Conservation (phyloP, 305 asterid species). For the Fraxinus xanthoxyloides region DNA sequence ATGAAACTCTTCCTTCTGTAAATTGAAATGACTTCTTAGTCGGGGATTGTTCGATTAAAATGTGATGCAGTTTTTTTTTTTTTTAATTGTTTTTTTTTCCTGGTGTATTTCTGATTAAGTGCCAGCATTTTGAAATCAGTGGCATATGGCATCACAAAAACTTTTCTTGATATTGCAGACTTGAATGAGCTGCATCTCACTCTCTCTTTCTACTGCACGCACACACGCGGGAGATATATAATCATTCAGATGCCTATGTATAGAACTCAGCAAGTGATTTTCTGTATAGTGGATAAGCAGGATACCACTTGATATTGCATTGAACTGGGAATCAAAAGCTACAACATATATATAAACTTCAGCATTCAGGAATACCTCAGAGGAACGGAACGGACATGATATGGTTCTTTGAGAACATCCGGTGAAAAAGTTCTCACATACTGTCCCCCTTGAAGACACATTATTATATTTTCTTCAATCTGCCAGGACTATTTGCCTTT, state of each 20-base stretch:
- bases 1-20: not conserved
- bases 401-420: not conserved
- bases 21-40: not conserved
- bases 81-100: not conserved
- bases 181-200: not conserved
- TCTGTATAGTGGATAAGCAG: constrained; percentile 5
- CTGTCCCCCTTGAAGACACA: constrained; percentile 4
- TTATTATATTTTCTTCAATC: constrained; percentile 33
- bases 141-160: not conserved
- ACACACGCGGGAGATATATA: too few species aligned
- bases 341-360: constrained; percentile 25
- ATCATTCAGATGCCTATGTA: not conserved
- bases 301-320: constrained; percentile 21
- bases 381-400: not conserved
- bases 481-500: constrained; percentile 38
- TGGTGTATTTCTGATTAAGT: not conserved
- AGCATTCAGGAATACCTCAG: constrained; percentile 24
- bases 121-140: not conserved
- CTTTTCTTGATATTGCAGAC: not conserved
- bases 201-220: too few species aligned
- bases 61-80: not conserved
- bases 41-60: not conserved
- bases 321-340: constrained; percentile 29
- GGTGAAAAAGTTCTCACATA: constrained; percentile 13
- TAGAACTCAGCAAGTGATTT: not conserved